Evolutionary conservation across 306 rosid genomes (phyloP).

Genomic region (Prunus campanulata): DNA sequence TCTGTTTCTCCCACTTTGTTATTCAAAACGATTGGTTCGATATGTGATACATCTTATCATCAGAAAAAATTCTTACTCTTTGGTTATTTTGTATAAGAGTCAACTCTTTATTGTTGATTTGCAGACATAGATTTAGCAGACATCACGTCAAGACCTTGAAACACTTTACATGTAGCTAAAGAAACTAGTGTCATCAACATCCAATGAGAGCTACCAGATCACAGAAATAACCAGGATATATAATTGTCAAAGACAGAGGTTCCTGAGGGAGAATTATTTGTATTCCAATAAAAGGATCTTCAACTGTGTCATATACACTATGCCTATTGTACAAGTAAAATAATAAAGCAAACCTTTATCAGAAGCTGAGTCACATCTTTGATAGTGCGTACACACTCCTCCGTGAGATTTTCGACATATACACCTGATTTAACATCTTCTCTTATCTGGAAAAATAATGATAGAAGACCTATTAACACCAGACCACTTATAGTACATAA

Average conservation of each 20-base stretch:
- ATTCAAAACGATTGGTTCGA: too few relatives aligned
- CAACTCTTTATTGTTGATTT: not conserved
- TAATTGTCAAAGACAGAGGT: not conserved
- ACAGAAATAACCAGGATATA: not conserved
- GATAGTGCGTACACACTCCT: constrained; percentile 66
- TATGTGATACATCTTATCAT: too few relatives aligned
- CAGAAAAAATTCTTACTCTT: too few relatives aligned
- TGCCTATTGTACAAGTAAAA: constrained; percentile 4
- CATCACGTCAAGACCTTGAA: not conserved
- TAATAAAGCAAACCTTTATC: constrained; percentile 59
- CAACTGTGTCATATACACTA: not conserved
- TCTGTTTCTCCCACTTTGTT: too few relatives aligned
- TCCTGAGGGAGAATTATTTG: not conserved
- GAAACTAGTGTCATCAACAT: not conserved
- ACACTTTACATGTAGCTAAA: not conserved
- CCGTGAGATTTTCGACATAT: constrained; percentile 93
- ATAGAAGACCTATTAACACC: constrained; percentile 18
- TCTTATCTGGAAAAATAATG: constrained; percentile 58
- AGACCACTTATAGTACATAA: constrained; percentile 5
- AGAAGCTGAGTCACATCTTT: constrained; percentile 75
- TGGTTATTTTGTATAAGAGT: too few relatives aligned
- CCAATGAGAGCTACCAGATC: not conserved
- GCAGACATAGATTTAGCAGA: not conserved
- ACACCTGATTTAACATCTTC: constrained; percentile 99
- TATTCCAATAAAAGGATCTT: constrained; percentile 1